Conservation (phyloP, 805 yeast species). For the Saturnispora mendoncae region DNA sequence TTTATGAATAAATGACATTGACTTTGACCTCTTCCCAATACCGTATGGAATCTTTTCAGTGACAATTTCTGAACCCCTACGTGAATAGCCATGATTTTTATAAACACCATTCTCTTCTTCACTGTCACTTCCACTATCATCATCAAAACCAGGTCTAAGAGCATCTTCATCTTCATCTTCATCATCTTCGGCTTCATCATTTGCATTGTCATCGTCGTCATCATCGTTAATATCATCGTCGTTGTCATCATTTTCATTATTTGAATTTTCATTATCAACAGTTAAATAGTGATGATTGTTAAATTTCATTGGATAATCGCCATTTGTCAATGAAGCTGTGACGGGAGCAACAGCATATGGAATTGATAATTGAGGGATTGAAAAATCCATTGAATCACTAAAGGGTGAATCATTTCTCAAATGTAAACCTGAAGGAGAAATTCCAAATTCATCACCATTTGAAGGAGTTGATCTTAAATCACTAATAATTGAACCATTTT, state of each 20-base stretch:
- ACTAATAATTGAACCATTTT: constrained; percentile 1
- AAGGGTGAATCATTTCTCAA: constrained; percentile 24
- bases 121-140: constrained; percentile 29
- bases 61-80: constrained; percentile 29
- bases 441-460: constrained; percentile 3
- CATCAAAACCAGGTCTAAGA: constrained; percentile 23
- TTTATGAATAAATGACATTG: constrained; percentile 52
- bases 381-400: constrained; percentile 27
- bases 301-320: constrained; percentile 6
- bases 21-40: constrained; percentile 49
- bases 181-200: constrained; percentile 8
- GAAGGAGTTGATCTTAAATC: constrained; percentile 7
- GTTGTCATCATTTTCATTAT: constrained; percentile 2
- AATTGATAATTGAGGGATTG: constrained; percentile 36
- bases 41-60: constrained; percentile 34
- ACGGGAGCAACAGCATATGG: constrained; percentile 76
- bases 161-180: constrained; percentile 23
- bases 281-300: constrained; percentile 8
- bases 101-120: constrained; percentile 31
- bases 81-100: constrained; percentile 20
- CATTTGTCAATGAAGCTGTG: constrained; percentile 45
- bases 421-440: constrained; percentile 25
- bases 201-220: constrained; percentile 9
- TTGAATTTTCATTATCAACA: constrained; percentile 2
- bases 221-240: not conserved